A percentile compares a stretch with the other conserved stretches of the same genome.
These are phyloP conservation scores for Puccinia novopanici DNA, from an alignment of 1,284 basidiomycete genomes.

Conservation along the genomic window DNA sequence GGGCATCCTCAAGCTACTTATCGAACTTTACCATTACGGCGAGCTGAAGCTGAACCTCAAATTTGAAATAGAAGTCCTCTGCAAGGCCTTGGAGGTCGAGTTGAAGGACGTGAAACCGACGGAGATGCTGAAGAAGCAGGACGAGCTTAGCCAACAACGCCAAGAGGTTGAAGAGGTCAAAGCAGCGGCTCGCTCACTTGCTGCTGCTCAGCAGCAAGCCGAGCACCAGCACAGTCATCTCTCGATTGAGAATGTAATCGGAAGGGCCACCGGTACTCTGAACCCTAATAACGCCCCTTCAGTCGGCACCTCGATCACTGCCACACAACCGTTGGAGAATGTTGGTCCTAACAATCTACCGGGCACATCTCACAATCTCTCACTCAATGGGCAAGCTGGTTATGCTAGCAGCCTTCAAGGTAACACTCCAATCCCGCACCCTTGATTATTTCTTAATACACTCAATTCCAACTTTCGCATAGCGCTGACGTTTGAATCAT, in stretches of 20 bases:
- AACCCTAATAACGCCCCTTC: constrained; percentile 15
- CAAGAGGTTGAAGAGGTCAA: constrained; percentile 26
- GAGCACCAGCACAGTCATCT: constrained; percentile 21
- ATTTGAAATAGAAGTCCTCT: constrained; percentile 97
- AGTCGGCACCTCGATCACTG: constrained; percentile 4
- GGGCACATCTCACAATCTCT: constrained; percentile 27
- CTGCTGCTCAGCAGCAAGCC: constrained; percentile 14
- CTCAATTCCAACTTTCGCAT: not conserved
- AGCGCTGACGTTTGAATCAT: not conserved
- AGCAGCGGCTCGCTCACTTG: not conserved
- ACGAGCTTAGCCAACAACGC: constrained; percentile 21
- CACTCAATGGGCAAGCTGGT: constrained; percentile 43
- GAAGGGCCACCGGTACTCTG: constrained; percentile 39
- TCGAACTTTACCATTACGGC: constrained; percentile 93
- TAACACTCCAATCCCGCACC: too few species aligned
- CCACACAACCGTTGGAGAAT: constrained; percentile 7
- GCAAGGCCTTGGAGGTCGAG: constrained; percentile 85
- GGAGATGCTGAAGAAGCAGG: constrained; percentile 57
- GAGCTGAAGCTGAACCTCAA: constrained; percentile 96
- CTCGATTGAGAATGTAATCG: constrained; percentile 44
- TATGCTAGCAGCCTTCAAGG: constrained; percentile 49
- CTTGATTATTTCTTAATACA: too few species aligned
- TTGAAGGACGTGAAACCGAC: constrained; percentile 83
- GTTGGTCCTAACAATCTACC: constrained; percentile 7
- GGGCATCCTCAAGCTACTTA: constrained; percentile 86